phyloP scores from a whole-genome alignment of 805 yeast species.

The Suhomyces xylopsoci region DNA sequence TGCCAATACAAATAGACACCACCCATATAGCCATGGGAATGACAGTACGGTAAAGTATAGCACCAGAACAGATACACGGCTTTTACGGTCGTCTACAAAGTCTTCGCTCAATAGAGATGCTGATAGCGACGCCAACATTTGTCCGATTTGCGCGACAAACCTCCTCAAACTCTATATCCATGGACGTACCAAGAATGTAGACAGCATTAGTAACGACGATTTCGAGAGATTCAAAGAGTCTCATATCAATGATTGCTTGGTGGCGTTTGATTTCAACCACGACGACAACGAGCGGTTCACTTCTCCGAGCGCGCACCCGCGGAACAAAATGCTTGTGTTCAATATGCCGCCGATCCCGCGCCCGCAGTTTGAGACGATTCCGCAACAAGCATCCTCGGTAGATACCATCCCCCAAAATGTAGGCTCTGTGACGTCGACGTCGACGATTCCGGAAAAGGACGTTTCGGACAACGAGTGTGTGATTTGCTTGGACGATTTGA shows the following conservation, averaged over 20 bases:
- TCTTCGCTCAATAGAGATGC: conserved; percentile 19
- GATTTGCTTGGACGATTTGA: conserved; percentile 86
- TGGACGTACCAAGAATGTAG: conserved; percentile 11
- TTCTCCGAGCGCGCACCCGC: conserved; percentile 28
- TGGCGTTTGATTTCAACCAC: conserved; percentile 59
- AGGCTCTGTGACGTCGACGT: conserved; percentile 21
- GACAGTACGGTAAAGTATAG: conserved; percentile 19
- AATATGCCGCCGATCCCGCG: conserved; percentile 48
- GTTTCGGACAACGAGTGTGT: conserved; percentile 74
- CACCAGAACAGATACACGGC: conserved; percentile 16
- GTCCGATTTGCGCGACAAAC: conserved; percentile 41
- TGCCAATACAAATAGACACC: background rate
- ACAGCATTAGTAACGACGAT: conserved; percentile 15
- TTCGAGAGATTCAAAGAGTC: conserved; percentile 47
- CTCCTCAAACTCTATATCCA: conserved; percentile 21
- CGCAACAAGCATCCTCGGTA: conserved; percentile 14
- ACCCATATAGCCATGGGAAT: conserved; percentile 8
- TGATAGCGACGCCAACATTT: conserved; percentile 31
- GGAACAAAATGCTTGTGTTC: conserved; percentile 85
- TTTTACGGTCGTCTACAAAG: conserved; percentile 17
- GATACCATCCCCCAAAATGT: conserved; percentile 13
- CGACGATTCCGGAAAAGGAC: conserved; percentile 19
- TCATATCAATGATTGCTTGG: conserved; percentile 74
- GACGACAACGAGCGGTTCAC: conserved; percentile 49
- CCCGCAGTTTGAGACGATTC: conserved; percentile 35